phyloP scores from a whole-genome alignment of 139 green algal genomes.

The Limnomonas spitsbergensis region DNA sequence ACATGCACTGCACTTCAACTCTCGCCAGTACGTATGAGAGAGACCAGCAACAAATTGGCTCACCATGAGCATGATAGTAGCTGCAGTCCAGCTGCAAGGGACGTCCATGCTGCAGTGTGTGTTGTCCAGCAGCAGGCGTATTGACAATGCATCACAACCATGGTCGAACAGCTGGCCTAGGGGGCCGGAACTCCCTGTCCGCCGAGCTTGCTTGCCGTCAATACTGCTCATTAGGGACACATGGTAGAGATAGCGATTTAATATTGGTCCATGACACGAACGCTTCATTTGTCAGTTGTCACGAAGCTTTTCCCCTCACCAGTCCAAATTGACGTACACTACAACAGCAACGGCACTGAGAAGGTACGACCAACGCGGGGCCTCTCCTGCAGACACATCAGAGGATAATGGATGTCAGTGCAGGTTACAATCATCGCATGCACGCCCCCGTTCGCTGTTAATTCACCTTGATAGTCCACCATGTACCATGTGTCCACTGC shows the following conservation, averaged over 20 bases:
- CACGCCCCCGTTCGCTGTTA: no score
- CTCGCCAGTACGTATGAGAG: no score
- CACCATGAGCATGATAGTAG: slow-evolving; percentile 10
- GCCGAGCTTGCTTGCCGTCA: slow-evolving; percentile 85
- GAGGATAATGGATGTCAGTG: background rate
- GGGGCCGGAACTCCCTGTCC: slow-evolving; percentile 81
- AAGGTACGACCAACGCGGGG: background rate
- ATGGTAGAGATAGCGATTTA: no score
- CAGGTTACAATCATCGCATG: no score
- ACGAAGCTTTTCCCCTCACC: background rate
- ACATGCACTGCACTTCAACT: no score
- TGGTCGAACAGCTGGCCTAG: slow-evolving; percentile 97
- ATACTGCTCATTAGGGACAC: slow-evolving; percentile 34
- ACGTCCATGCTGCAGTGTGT: slow-evolving; percentile 39
- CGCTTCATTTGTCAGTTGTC: no score
- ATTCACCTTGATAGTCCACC: slow-evolving; percentile 9
- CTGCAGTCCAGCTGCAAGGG: slow-evolving; percentile 16
- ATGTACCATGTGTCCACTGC: background rate
- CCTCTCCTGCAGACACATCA: background rate
- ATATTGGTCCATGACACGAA: no score
- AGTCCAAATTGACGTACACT: slow-evolving; percentile 17
- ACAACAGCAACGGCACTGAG: slow-evolving; percentile 11
- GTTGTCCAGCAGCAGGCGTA: slow-evolving; percentile 73
- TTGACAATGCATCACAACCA: slow-evolving; percentile 81
- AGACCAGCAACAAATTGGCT: no score